These are phyloP conservation scores for Suhomyces bribrorum DNA, from an alignment of 1,139 yeast species.

Conservation along the genomic window DNA sequence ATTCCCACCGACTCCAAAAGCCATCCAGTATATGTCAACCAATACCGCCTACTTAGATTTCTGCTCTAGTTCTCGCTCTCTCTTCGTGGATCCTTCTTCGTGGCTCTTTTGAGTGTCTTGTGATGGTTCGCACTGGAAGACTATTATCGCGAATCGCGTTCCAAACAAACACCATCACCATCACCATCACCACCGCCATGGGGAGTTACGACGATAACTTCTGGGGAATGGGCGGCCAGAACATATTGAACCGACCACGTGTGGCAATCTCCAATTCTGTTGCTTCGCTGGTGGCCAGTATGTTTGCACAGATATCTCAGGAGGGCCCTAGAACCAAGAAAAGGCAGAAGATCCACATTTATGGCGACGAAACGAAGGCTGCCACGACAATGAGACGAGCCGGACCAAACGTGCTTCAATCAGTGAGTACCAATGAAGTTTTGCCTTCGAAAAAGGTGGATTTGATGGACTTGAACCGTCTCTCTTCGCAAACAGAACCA, in stretches of 20 bases:
- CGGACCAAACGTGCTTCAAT: constrained; percentile 4
- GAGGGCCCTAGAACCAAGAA: constrained; percentile 8
- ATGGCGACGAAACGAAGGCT: constrained; percentile 4
- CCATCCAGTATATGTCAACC: too few relatives aligned
- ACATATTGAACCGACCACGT: constrained; percentile 6
- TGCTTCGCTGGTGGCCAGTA: constrained; percentile 3
- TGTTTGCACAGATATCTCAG: constrained; percentile 5
- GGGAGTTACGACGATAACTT: constrained; percentile 3
- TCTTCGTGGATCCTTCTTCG: too few relatives aligned
- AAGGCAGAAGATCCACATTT: constrained; percentile 11
- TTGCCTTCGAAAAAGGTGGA: not conserved
- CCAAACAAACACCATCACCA: not conserved
- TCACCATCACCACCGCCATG: constrained; percentile 1
- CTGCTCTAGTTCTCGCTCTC: too few relatives aligned
- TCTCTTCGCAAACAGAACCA: constrained; percentile 1
- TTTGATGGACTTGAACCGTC: constrained; percentile 4
- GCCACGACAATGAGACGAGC: not conserved
- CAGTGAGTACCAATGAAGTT: too few relatives aligned
- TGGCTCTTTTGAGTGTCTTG: too few relatives aligned
- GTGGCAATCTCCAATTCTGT: constrained; percentile 2
- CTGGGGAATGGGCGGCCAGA: constrained; percentile 4
- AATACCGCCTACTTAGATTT: too few relatives aligned
- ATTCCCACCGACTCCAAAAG: too few relatives aligned
- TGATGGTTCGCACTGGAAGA: too few relatives aligned
- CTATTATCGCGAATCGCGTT: constrained; percentile 2